Evolutionary conservation across 2,329 filamentous ascomycete species (phyloP).

Genomic region (Pseudopyricularia javanii): DNA sequence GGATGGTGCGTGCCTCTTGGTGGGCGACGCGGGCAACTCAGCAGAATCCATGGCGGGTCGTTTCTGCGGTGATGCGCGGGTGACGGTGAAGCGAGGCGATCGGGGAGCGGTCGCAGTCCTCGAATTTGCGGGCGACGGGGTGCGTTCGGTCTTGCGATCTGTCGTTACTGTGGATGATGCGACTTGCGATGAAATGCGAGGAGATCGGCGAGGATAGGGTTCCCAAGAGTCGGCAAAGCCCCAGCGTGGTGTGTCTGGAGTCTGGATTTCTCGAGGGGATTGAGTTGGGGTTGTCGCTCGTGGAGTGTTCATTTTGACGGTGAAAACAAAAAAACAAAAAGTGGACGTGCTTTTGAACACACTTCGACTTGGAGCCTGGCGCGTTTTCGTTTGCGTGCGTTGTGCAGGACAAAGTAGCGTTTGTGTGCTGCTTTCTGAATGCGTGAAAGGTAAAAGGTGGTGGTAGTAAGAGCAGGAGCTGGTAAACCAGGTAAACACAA

Average conservation of each 20-base stretch:
- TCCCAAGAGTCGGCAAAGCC: constrained; percentile 59
- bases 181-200: constrained; percentile 47
- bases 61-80: constrained; percentile 9
- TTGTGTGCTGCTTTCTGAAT: neutral
- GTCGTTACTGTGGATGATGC: constrained; percentile 16
- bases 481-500: neutral
- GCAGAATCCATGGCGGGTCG: constrained; percentile 13
- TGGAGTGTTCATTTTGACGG: neutral
- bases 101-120: constrained; percentile 7
- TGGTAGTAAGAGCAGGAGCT: neutral
- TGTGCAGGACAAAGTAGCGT: neutral
- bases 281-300: constrained; percentile 27
- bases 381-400: neutral
- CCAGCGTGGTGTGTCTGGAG: constrained; percentile 56
- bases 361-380: neutral
- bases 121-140: constrained; percentile 35
- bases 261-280: constrained; percentile 29
- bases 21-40: constrained; percentile 31
- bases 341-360: neutral
- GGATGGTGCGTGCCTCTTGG: constrained; percentile 37
- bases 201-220: constrained; percentile 60
- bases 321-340: neutral
- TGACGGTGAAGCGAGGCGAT: constrained; percentile 13
- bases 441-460: neutral
- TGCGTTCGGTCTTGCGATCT: constrained; percentile 20